Evolutionary conservation across 768 basidiomycete species (phyloP).

Genomic region (Epithele typhae): DNA sequence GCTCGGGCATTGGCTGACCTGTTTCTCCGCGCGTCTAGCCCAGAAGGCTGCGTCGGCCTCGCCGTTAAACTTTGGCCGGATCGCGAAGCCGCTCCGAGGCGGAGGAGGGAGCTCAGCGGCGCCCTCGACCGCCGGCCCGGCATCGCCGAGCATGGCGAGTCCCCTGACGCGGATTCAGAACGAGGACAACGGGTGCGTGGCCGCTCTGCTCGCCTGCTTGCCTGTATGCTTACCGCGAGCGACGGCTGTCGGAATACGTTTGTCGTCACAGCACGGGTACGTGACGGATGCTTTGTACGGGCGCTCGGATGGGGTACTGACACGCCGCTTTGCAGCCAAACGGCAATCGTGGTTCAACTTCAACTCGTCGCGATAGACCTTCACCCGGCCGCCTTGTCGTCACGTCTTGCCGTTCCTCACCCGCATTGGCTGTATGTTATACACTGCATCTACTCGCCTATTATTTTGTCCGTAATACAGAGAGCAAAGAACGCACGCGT

Average conservation of each 20-base stretch:
- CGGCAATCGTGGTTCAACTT: slow-evolving; percentile 89
- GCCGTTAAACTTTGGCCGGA: slow-evolving; percentile 83
- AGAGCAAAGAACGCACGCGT: background rate
- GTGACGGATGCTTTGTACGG: slow-evolving; percentile 3
- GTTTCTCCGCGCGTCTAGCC: slow-evolving; percentile 39
- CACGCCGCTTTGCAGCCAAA: slow-evolving; percentile 50
- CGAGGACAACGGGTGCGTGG: slow-evolving; percentile 57
- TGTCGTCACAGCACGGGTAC: slow-evolving; percentile 10
- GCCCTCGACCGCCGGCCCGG: slow-evolving; percentile 37
- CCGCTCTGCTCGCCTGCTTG: background rate
- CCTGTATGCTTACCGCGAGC: background rate
- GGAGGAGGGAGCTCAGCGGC: slow-evolving; percentile 65
- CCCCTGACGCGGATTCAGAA: slow-evolving; percentile 72
- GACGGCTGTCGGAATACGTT: slow-evolving; percentile 7
- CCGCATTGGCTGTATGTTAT: slow-evolving; percentile 25
- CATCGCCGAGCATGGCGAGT: slow-evolving; percentile 48
- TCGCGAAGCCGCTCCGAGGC: slow-evolving; percentile 94
- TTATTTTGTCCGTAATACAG: slow-evolving; percentile 15
- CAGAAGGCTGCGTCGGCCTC: slow-evolving; percentile 73
- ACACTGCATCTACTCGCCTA: slow-evolving; percentile 26
- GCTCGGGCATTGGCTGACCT: slow-evolving; percentile 10
- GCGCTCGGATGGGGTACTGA: slow-evolving; percentile 11
- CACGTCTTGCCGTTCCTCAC: slow-evolving; percentile 18
- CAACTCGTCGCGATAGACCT: slow-evolving; percentile 57
- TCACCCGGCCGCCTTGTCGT: slow-evolving; percentile 11